Evolutionary conservation across 805 yeast genomes (phyloP).

Genomic region (Lipomyces kockii): DNA sequence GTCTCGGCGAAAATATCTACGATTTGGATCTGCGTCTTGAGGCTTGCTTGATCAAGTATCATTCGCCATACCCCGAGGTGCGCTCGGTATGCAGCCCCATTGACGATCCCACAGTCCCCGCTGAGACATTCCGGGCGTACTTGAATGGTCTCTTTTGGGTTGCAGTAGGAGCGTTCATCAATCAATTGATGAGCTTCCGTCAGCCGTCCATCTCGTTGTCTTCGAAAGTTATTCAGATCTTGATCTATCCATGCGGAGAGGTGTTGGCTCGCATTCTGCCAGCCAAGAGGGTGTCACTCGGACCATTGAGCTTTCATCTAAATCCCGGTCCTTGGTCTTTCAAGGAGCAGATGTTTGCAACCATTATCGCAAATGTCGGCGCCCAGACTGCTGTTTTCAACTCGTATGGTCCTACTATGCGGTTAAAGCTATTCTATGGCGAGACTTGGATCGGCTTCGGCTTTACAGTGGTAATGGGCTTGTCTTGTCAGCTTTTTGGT

Average conservation of each 20-base stretch:
- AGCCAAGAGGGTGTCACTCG: slow-evolving; percentile 15
- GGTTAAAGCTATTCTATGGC: slow-evolving; percentile 43
- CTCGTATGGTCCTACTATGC: slow-evolving; percentile 17
- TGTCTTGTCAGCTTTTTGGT: slow-evolving; percentile 66
- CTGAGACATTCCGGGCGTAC: slow-evolving; percentile 60
- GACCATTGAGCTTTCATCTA: slow-evolving; percentile 50
- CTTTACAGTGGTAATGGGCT: slow-evolving; percentile 57
- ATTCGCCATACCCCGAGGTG: slow-evolving; percentile 65
- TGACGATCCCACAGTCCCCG: slow-evolving; percentile 54
- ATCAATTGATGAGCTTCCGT: slow-evolving; percentile 61
- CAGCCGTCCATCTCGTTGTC: slow-evolving; percentile 58
- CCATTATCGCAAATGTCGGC: slow-evolving; percentile 46
- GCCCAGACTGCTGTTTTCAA: neutral
- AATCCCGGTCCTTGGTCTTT: slow-evolving; percentile 68
- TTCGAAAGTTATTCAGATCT: slow-evolving; percentile 60
- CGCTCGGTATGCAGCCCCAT: slow-evolving; percentile 41
- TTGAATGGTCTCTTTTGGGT: slow-evolving; percentile 58
- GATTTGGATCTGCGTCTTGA: slow-evolving; percentile 48
- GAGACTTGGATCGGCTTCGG: slow-evolving; percentile 49
- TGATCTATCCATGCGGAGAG: slow-evolving; percentile 64
- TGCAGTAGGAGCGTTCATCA: slow-evolving; percentile 60
- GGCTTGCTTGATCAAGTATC: slow-evolving; percentile 50
- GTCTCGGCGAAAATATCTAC: slow-evolving; percentile 14
- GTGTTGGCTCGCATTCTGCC: slow-evolving; percentile 51
- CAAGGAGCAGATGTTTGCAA: slow-evolving; percentile 68